Evolutionary conservation across 2,329 filamentous ascomycete genomes (phyloP).

Genomic region (Teratosphaeria destructans): DNA sequence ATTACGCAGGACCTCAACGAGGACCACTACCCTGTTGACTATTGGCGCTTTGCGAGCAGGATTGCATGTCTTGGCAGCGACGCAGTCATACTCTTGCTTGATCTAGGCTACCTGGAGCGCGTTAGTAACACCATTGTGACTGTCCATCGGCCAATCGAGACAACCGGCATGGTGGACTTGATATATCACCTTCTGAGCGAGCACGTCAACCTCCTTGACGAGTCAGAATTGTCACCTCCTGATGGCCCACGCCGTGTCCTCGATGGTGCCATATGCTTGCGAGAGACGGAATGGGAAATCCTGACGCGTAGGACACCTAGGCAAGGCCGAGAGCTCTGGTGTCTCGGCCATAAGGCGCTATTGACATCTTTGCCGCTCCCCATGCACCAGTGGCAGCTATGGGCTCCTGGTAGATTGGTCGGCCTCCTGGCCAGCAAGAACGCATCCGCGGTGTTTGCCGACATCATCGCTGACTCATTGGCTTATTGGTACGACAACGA

Average conservation of each 20-base stretch:
- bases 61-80: not conserved
- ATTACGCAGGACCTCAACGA: not conserved
- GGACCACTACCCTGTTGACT: not conserved
- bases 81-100: not conserved
- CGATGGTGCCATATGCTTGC: not conserved
- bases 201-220: conserved; percentile 2
- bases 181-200: not conserved
- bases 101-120: not conserved
- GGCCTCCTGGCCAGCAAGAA: conserved; percentile 4
- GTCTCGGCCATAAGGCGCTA: conserved; percentile 2
- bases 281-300: not conserved
- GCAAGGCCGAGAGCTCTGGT: conserved; percentile 1
- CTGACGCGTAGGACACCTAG: not conserved
- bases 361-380: not conserved
- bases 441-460: not conserved
- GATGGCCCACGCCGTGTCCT: not conserved
- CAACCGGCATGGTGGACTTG: not conserved
- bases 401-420: conserved; percentile 13
- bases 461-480: conserved; percentile 2
- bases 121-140: conserved; percentile 2
- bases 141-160: conserved; percentile 3
- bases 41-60: not conserved
- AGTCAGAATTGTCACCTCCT: not conserved
- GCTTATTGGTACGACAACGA: conserved; percentile 11
- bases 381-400: conserved; percentile 1